Base-by-base conservation (phyloP, 1,284 basidiomycete genomes). In the Laetiporus sulphureus region DNA sequence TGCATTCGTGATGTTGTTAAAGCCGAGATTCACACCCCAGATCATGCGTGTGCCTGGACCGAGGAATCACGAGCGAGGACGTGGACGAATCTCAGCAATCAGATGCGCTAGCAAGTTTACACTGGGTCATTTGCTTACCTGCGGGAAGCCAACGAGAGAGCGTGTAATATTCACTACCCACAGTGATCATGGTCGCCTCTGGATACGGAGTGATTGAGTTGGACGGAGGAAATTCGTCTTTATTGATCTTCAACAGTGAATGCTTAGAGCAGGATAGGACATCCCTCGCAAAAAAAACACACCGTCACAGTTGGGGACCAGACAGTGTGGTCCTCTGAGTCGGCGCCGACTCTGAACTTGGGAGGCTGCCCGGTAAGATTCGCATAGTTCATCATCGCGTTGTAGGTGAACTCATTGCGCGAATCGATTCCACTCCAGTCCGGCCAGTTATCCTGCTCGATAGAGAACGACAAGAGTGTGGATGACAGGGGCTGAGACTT, bases 11-110 rank as follows among this genome's bases (percentile, higher is more conserved):
- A 75, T 42, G 50, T 83, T 82, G 42, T 71, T 62, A 31, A 61
- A 51, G 5, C 77, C 73, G 19, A 84, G 59, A 56, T 84, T 83
- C 38, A 85, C 65, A 18, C 81, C 83, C 77, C 77, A 84, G n/a
- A 68, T 75, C 46, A 80, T 77, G 49, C 67, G 69, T 2, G 77
- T 78, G 24, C 68, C 73, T 46, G 19, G 23, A 12, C 19, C n/a
- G n/a, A n/a, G n/a, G n/a, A n/a, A n/a, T n/a, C n/a, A n/a, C n/a
- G n/a, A n/a, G n/a, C n/a, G n/a, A n/a, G n/a, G n/a, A n/a, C n/a
- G n/a, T n/a, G n/a, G n/a, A n/a, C n/a, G n/a, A n/a, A n/a, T n/a
- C n/a, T n/a, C n/a, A n/a, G n/a, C n/a, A n/a, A n/a, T n/a, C n/a
- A n/a, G n/a, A n/a, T n/a, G n/a, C n/a, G n/a, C n/a, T n/a, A n/a